Percentiles rank a stretch among this genome's conserved stretches.
Evolutionary conservation across 1,284 basidiomycete species (phyloP).

Genomic region (Cryptococcus deneoformans): DNA sequence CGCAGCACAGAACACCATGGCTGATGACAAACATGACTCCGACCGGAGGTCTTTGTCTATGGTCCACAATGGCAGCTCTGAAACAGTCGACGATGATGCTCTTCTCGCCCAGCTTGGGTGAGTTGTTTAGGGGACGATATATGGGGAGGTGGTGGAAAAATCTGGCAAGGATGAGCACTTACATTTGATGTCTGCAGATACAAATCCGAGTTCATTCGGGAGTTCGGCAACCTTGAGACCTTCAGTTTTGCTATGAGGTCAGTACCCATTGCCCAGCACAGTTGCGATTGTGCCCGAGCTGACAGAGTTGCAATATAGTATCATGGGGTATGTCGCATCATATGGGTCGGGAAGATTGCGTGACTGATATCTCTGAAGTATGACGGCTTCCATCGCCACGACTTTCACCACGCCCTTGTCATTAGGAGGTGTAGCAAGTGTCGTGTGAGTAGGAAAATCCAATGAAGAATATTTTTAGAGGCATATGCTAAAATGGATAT

Average conservation of each 20-base stretch:
- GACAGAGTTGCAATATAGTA: slow-evolving; percentile 9
- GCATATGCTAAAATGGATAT: neutral
- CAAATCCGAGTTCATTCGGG: slow-evolving; percentile 38
- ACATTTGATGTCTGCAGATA: slow-evolving; percentile 9
- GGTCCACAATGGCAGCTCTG: slow-evolving; percentile 1
- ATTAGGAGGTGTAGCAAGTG: slow-evolving; percentile 33
- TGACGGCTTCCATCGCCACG: slow-evolving; percentile 38
- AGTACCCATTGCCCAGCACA: slow-evolving; percentile 1
- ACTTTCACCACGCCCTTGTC: slow-evolving; percentile 40
- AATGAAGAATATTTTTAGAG: slow-evolving; percentile 1
- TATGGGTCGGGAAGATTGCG: neutral
- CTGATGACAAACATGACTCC: neutral
- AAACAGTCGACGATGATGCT: slow-evolving; percentile 17
- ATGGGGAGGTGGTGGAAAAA: neutral
- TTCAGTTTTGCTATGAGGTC: slow-evolving; percentile 41
- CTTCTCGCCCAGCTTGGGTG: slow-evolving; percentile 22
- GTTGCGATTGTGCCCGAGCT: slow-evolving; percentile 1
- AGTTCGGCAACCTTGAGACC: slow-evolving; percentile 43
- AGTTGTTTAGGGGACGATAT: neutral
- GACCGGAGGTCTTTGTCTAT: neutral
- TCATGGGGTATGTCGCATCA: slow-evolving; percentile 19
- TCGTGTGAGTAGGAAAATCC: slow-evolving; percentile 17
- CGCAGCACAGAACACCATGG: neutral
- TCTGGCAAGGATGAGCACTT: neutral
- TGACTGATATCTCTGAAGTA: slow-evolving; percentile 6